phyloP scores from a whole-genome alignment of 2,329 filamentous ascomycete species.

The Graphilbum ipis-grandicollis region DNA sequence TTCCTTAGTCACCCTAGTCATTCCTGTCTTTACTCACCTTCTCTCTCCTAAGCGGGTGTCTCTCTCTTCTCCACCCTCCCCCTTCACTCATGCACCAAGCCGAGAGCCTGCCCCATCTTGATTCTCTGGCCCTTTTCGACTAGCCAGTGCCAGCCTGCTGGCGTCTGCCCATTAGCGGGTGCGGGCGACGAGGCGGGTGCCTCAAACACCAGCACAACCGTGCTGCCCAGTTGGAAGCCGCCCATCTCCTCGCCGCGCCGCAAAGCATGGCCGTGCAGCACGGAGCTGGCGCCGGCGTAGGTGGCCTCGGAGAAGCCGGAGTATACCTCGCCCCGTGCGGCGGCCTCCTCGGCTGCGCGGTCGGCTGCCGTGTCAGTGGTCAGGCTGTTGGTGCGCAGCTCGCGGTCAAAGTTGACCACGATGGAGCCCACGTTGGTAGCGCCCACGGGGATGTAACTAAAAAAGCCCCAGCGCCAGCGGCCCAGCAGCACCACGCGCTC shows the following conservation, averaged over 20 bases:
- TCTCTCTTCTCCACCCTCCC: neutral
- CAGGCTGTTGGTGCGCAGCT: constrained; percentile 82
- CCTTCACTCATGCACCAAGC: constrained; percentile 41
- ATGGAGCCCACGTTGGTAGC: constrained; percentile 97
- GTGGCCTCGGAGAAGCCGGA: constrained; percentile 86
- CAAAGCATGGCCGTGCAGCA: constrained; percentile 70
- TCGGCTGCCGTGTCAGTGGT: constrained; percentile 87
- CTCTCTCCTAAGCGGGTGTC: no score
- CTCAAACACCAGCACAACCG: constrained; percentile 91
- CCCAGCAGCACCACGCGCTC: constrained; percentile 88
- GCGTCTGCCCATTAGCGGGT: constrained; percentile 28
- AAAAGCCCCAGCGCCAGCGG: constrained; percentile 94
- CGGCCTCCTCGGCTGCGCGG: constrained; percentile 63
- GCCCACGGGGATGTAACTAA: constrained; percentile 86
- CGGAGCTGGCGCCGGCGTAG: constrained; percentile 58
- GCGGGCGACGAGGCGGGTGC: constrained; percentile 43
- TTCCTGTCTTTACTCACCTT: neutral
- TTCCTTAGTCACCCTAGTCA: no score
- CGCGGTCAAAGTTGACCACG: constrained; percentile 89
- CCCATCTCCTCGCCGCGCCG: constrained; percentile 92
- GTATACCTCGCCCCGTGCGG: constrained; percentile 60
- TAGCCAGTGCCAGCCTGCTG: constrained; percentile 66
- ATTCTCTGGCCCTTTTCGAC: constrained; percentile 78
- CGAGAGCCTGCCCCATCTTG: constrained; percentile 76
- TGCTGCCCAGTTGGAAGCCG: constrained; percentile 89